Conservation (phyloP, 345 rosid species). For the Erysimum cheiranthoides region DNA sequence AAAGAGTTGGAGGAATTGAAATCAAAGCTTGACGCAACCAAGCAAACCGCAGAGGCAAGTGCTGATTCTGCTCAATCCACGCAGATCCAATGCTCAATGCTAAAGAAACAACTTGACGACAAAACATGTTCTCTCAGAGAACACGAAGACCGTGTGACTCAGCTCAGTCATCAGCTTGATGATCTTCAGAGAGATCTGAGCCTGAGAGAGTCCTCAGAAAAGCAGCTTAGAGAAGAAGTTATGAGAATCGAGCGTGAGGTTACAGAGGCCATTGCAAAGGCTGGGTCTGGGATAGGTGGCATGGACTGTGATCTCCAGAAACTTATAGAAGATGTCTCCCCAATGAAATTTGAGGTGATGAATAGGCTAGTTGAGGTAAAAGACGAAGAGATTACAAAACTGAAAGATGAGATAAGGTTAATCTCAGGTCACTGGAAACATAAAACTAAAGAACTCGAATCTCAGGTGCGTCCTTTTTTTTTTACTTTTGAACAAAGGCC, state of each 20-base stretch:
- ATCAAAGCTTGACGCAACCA: constrained; percentile 63
- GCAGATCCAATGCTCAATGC: constrained; percentile 62
- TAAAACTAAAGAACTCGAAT: constrained; percentile 75
- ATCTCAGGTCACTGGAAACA: constrained; percentile 87
- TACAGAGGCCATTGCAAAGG: constrained; percentile 61
- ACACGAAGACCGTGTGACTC: constrained; percentile 72
- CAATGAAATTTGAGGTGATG: constrained; percentile 64
- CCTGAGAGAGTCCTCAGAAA: constrained; percentile 73
- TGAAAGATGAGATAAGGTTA: constrained; percentile 74
- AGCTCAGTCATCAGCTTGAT: constrained; percentile 66
- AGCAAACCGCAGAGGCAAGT: constrained; percentile 71
- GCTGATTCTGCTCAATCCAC: constrained; percentile 74
- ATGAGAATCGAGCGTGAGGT: constrained; percentile 71
- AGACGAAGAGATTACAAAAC: constrained; percentile 67
- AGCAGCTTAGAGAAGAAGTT: constrained; percentile 76
- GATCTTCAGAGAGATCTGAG: constrained; percentile 71
- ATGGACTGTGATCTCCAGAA: constrained; percentile 56
- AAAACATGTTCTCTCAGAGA: constrained; percentile 71
- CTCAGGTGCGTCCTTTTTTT: constrained; percentile 56
- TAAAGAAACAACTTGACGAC: constrained; percentile 65
- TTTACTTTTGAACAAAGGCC: neutral
- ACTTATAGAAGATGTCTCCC: constrained; percentile 61
- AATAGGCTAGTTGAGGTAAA: constrained; percentile 58
- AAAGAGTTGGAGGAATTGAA: constrained; percentile 66
- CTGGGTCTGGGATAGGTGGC: constrained; percentile 61